Base-by-base conservation (phyloP, 306 rosid genomes). In the Sophora flavescens region DNA sequence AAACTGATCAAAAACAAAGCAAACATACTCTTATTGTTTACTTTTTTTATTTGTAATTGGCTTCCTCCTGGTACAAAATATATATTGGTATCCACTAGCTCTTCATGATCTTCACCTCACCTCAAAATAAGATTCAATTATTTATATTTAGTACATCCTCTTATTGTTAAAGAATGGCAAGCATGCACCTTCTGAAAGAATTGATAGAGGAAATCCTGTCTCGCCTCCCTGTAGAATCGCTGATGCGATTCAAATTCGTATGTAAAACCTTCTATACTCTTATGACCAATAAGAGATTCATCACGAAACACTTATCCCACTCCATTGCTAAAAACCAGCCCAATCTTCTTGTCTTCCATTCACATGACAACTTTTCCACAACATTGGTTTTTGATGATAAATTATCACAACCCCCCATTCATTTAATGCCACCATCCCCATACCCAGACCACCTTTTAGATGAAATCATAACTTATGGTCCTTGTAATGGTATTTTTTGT, bases 401-500 rank as follows among this genome's bases (percentile, higher is more conserved):
- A 39, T 14, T 10, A 17, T 22, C 22, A 3, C 38, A 17, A 16
- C 17, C 65, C 38, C 18, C 39, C n/a, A 57, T 56, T 68, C 28
- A 68, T 28, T 14, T 68, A 33, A 50, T 1, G 0, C 41, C 38
- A 45, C 13, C 10, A 13, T 11, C 48, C 17, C 22, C 22, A 17
- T 11, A 41, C 11, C 5, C 12, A 15, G 10, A 64, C 2, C n/a
- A 0, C 15, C 51, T 45, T n/a, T 2, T 35, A 0, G 4, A 4
- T 36, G 17, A 22, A 14, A 41, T 54, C 15, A 13, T 4, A 28
- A 11, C 68, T 6, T 48, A 15, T 14, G 74, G 74, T 67, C 81
- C 58, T 30, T 54, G 22, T 45, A 76, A 66, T 42, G 74, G 81
- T 0, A 42, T 66, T 2, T n/a, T 54, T 2, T 66, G 38, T 11